Percentiles rank a stretch among this genome's conserved stretches.
phyloP scores from a whole-genome alignment of 371 early-diverging fungal species.

The Neoconidiobolus thromboides region DNA sequence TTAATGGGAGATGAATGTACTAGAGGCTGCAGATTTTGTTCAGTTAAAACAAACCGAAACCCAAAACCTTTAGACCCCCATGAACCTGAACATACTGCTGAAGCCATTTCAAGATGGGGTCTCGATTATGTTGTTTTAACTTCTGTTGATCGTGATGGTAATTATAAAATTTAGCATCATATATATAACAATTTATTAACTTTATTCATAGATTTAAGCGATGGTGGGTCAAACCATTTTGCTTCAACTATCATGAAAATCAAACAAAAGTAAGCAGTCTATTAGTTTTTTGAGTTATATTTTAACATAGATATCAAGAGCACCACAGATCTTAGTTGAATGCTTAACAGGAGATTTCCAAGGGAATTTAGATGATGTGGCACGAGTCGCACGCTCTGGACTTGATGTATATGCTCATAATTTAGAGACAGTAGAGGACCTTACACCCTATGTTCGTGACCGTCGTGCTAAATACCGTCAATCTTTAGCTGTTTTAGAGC shows the following conservation, averaged over 20 bases:
- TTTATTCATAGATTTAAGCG: constrained; percentile 44
- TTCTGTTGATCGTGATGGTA: constrained; percentile 88
- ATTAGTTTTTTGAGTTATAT: neutral
- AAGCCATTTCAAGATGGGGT: constrained; percentile 90
- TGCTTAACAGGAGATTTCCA: constrained; percentile 91
- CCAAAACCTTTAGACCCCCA: constrained; percentile 78
- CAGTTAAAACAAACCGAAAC: constrained; percentile 83
- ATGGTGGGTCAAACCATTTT: constrained; percentile 90
- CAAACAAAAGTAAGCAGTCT: constrained; percentile 44
- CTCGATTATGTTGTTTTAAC: constrained; percentile 94
- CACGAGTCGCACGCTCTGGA: constrained; percentile 68
- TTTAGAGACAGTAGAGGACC: constrained; percentile 86
- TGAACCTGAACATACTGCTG: constrained; percentile 90
- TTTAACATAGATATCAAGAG: constrained; percentile 19
- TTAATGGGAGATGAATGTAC: constrained; percentile 98
- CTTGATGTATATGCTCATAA: constrained; percentile 97
- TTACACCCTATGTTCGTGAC: constrained; percentile 85
- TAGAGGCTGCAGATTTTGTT: constrained; percentile 94
- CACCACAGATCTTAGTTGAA: constrained; percentile 86
- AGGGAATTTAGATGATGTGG: constrained; percentile 59
- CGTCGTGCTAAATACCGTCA: constrained; percentile 85
- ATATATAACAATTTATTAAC: neutral
- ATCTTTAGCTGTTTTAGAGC: constrained; percentile 68
- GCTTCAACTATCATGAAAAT: constrained; percentile 73
- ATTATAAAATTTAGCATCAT: neutral